Conservation (phyloP, 1,284 basidiomycete genomes). For the Ganoderma multipileum region DNA sequence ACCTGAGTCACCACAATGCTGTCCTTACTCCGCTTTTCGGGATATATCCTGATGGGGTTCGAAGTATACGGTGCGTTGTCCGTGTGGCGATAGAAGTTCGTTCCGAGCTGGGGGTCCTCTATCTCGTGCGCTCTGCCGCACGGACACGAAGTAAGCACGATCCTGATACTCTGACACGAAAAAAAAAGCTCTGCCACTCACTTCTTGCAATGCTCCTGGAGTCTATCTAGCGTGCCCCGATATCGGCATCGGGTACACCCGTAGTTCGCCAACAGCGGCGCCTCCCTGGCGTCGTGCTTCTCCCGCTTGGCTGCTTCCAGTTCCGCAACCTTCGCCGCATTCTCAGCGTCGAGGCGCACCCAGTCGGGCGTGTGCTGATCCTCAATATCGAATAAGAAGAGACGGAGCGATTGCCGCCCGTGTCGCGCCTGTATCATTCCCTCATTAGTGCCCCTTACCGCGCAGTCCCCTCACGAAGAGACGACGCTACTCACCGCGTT, state of each 20-base stretch:
- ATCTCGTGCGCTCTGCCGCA: neutral
- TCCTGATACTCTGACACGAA: neutral
- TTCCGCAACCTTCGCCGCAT: neutral
- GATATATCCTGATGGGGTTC: neutral
- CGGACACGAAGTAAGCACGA: neutral
- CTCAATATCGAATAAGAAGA: neutral
- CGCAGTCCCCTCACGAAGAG: no score
- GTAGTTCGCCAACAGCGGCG: neutral
- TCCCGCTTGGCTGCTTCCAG: neutral
- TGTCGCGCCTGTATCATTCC: neutral
- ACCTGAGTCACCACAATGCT: neutral
- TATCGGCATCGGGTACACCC: constrained; percentile 13
- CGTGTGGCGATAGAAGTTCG: constrained; percentile 9
- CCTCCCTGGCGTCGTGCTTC: constrained; percentile 3
- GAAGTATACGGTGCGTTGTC: constrained; percentile 1
- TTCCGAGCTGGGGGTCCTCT: neutral
- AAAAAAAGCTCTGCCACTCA: neutral
- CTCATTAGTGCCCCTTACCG: neutral
- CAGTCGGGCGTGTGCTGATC: neutral
- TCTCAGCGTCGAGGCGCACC: neutral
- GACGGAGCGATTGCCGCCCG: neutral
- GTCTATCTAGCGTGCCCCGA: neutral
- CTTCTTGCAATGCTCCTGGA: neutral
- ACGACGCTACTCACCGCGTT: constrained; percentile 5
- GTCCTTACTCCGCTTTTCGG: neutral